Evolutionary conservation across 2,329 filamentous ascomycete species (phyloP).

Genomic region (Amphichorda felina): DNA sequence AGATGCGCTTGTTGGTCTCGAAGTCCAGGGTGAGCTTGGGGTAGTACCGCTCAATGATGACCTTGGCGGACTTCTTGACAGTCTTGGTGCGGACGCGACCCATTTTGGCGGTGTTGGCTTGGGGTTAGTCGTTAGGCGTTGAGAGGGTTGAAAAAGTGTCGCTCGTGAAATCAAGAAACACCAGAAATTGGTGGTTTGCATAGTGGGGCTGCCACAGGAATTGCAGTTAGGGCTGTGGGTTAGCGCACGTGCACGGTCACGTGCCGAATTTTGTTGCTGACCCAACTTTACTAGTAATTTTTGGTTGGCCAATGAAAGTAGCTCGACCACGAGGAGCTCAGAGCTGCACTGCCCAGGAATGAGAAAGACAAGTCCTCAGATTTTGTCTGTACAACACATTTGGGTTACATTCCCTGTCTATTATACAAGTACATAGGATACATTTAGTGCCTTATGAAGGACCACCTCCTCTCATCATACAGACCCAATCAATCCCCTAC

Average conservation of each 20-base stretch:
- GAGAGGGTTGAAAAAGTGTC: not conserved
- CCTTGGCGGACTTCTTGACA: slow-evolving; percentile 80
- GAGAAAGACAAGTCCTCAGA: too few species aligned
- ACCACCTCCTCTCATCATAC: not conserved
- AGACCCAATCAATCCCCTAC: not conserved
- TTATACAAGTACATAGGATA: slow-evolving; percentile 1
- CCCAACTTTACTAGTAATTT: too few species aligned
- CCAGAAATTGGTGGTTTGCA: slow-evolving; percentile 3
- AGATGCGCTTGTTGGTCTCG: slow-evolving; percentile 99
- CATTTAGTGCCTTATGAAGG: not conserved
- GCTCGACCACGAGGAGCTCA: too few species aligned
- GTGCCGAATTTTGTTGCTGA: not conserved
- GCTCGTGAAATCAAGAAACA: not conserved
- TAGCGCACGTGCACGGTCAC: not conserved
- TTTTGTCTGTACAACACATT: too few species aligned
- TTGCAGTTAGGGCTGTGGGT: slow-evolving; percentile 4
- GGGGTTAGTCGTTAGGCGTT: slow-evolving; percentile 7
- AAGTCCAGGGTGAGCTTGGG: slow-evolving; percentile 98
- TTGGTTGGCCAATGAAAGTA: too few species aligned
- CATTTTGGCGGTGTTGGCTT: slow-evolving; percentile 47
- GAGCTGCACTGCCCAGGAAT: too few species aligned
- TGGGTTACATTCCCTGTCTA: not conserved
- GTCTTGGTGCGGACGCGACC: slow-evolving; percentile 62
- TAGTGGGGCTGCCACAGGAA: slow-evolving; percentile 2
- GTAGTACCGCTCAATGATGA: slow-evolving; percentile 99